Evolutionary conservation across 768 basidiomycete species (phyloP), one percentile per base, ranked within the genome.

Genomic region (Boletus huronensis): DNA sequence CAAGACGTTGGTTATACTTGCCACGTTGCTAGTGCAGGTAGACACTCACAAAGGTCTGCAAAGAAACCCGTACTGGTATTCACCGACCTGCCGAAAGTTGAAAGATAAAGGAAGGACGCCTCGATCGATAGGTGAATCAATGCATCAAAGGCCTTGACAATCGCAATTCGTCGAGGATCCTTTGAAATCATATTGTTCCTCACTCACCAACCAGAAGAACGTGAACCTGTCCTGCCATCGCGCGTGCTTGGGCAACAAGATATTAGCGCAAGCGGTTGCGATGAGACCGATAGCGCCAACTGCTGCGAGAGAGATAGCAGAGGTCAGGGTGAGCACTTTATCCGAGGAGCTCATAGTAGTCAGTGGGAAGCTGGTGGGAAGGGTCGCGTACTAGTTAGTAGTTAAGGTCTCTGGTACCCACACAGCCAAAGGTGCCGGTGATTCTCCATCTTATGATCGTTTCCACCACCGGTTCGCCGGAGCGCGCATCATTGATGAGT

Each of bases 71-170:
- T 65, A 61, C 85, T 85, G 16, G 83, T 81, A 62, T 84, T 84
- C 9, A 90, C 88, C 53, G 83, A 78, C 40, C 84, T 75, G 32
- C 89, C 90, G 58, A 91, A 89, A 48, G 79, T 78, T 2, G 89
- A 90, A 44, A 87, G 75, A 70, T 83, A 90, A 29, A 93, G 75
- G 75, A 89, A 93, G 5, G 89, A 83, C 8, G 87, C 90, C 65
- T 93, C 90, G 53, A 89, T 83, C 0, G 76, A 75, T 67, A 90
- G 87, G 66, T 92, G 90, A 54, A 88, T 88, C 66, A 90, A 74
- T 4, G 82, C 88, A 67, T 92, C 89, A 60, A 92, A 92, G 21
- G 86, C 79, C 88, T 89, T 60, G 32, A 28, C 14, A 25, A 58
- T 38, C 19, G 26, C 8, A 31, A 16, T 42, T 57, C 35, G 19